These are phyloP conservation scores for Epichloe scottii DNA, from an alignment of 2,329 filamentous ascomycete genomes.

Conservation along the genomic window DNA sequence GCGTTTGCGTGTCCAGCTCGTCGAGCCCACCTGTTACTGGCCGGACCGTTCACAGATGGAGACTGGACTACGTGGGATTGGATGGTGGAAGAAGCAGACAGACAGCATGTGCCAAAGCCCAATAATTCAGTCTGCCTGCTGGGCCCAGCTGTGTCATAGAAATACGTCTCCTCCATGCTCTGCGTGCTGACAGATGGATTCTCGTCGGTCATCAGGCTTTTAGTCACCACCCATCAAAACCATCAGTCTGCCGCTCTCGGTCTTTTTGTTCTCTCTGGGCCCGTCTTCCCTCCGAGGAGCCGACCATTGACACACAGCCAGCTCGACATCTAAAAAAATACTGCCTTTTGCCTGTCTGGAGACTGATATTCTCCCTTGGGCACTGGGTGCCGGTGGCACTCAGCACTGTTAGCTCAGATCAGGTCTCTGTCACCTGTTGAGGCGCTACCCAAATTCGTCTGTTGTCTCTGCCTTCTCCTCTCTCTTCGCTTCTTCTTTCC, in stretches of 20 bases:
- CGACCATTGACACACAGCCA: not conserved
- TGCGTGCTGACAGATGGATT: not conserved
- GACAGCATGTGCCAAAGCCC: conserved; percentile 2
- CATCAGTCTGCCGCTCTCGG: not conserved
- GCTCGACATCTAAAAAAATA: not conserved
- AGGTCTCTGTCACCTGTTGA: not conserved
- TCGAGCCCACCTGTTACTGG: not conserved
- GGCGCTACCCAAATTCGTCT: not conserved
- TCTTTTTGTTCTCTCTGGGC: not conserved
- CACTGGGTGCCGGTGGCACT: not conserved
- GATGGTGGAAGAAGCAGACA: not conserved
- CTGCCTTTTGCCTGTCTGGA: not conserved
- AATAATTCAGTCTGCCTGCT: not conserved
- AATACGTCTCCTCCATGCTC: not conserved
- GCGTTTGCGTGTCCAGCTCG: not conserved
- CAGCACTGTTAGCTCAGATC: not conserved
- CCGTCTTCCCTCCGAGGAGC: no score
- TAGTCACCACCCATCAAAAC: not conserved
- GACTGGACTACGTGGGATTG: not conserved
- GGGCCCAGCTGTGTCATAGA: not conserved
- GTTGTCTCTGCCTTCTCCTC: not conserved
- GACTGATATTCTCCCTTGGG: not conserved
- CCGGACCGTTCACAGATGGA: not conserved
- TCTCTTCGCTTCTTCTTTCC: not conserved
- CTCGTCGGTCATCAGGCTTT: not conserved